Base-by-base conservation (phyloP, 208 protist genomes). In the Leishmania aethiopica region DNA sequence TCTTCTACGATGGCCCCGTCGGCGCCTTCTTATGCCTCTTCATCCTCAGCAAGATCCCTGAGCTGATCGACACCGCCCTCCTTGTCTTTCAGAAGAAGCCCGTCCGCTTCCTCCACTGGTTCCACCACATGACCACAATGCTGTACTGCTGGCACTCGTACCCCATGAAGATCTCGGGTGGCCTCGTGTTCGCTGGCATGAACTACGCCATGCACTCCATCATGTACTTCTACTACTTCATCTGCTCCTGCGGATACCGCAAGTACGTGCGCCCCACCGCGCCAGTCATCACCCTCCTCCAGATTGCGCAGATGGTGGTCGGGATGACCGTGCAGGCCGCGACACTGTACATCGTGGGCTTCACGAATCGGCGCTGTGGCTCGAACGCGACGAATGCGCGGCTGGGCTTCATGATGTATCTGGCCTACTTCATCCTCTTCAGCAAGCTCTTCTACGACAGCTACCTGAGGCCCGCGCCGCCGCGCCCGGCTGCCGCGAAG, bases 171-270 rank as follows among this genome's bases (percentile, higher is more conserved):
- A 95, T 95, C 53, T 79, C 83, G 11, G 81, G 86, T 79, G 95
- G 96, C 10, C 73, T 98, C 28, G 87, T 90, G 79, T 99, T 98
- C 73, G 91, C 92, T 19, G 85, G 89, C 25, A 98, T 99, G 95
- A 99, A 99, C 87, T 97, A 97, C 87, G 85, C 77, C n/a, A 96
- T 99, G 51, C 98, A 99, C 90, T 89, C 92, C 15, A 86, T 99
- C 86, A 99, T 99, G 97, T 99, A 99, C 87, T 85, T 91, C 3
- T 99, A 99, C 88, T 99, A 98, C 86, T 94, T 96, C 64, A 59
- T 97, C 51, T 92, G 90, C 79, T 86, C 91, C 3, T 90, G 85
- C 62, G 91, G 93, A 17, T 70, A 86, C 69, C 89, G 91, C 85
- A 82, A 89, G 49, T 75, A 90, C 17, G 82, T 96, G 53, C 93